Conservation (phyloP, 2,329 filamentous ascomycete species). For the Mollisiaceae sp. region DNA sequence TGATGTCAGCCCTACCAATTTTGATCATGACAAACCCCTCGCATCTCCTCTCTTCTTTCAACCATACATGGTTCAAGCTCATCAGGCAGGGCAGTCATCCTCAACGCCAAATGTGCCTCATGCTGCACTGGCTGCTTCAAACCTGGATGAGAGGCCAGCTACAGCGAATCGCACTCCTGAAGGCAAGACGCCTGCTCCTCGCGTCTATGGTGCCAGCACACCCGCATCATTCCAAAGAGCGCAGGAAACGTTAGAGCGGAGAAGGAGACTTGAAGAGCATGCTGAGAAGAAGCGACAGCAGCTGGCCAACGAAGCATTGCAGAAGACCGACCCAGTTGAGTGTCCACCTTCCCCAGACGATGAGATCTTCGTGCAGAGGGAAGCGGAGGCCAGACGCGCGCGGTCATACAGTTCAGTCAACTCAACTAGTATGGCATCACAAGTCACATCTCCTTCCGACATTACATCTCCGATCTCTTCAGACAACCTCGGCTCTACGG, state of each 20-base stretch:
- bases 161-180: conserved; percentile 54
- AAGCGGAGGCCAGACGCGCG: conserved; percentile 33
- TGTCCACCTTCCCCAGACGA: conserved; percentile 55
- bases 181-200: conserved; percentile 44
- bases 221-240: conserved; percentile 48
- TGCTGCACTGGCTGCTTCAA: conserved; percentile 38
- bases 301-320: conserved; percentile 19
- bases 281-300: conserved; percentile 43
- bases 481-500: conserved; percentile 51
- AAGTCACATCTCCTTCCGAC: conserved; percentile 36
- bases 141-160: conserved; percentile 52
- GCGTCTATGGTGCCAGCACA: conserved; percentile 47
- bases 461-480: conserved; percentile 46
- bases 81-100: conserved; percentile 31
- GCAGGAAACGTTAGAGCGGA: conserved; percentile 40
- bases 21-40: conserved; percentile 31
- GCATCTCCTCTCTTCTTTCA: conserved; percentile 41
- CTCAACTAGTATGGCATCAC: conserved; percentile 49
- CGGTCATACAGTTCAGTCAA: conserved; percentile 41
- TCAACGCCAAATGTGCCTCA: conserved; percentile 37
- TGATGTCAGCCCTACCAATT: conserved; percentile 33
- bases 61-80: conserved; percentile 34
- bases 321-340: conserved; percentile 39
- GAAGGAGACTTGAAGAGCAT: conserved; percentile 44
- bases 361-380: conserved; percentile 42